phyloP scores from a whole-genome alignment of 2,329 filamentous ascomycete species.

The Sporothrix humicola region DNA sequence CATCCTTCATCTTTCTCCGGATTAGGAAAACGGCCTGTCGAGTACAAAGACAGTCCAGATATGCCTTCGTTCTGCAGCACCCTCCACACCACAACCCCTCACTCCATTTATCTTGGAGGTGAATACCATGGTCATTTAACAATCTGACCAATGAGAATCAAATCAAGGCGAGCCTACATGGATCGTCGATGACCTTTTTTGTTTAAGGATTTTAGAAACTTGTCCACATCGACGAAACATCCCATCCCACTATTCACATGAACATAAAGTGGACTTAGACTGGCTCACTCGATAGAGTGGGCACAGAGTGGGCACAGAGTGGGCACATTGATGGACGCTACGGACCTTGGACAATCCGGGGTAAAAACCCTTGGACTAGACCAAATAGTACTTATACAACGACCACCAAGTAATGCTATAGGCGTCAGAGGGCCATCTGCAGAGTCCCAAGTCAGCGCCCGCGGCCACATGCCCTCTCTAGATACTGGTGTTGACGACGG shows the following conservation, averaged over 20 bases:
- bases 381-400: background rate
- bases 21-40: background rate
- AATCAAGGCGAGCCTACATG: background rate
- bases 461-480: conserved; percentile 9
- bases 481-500: background rate
- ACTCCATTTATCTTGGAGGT: background rate
- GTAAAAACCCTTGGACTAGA: conserved; percentile 17
- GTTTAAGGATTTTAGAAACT: background rate
- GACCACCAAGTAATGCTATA: background rate
- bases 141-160: background rate
- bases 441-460: conserved; percentile 15
- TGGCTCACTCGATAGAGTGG: too few relatives aligned
- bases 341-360: conserved; percentile 19
- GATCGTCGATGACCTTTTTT: conserved; percentile 6
- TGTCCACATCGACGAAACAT: background rate
- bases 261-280: background rate
- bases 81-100: background rate
- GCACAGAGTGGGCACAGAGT: background rate
- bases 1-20: background rate
- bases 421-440: background rate
- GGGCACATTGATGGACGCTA: background rate
- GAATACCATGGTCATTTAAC: background rate
- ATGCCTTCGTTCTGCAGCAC: background rate
- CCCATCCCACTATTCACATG: background rate
- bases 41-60: background rate